Evolutionary conservation across 805 yeast genomes (phyloP).

Genomic region (Zygosaccharomyces siamensis): DNA sequence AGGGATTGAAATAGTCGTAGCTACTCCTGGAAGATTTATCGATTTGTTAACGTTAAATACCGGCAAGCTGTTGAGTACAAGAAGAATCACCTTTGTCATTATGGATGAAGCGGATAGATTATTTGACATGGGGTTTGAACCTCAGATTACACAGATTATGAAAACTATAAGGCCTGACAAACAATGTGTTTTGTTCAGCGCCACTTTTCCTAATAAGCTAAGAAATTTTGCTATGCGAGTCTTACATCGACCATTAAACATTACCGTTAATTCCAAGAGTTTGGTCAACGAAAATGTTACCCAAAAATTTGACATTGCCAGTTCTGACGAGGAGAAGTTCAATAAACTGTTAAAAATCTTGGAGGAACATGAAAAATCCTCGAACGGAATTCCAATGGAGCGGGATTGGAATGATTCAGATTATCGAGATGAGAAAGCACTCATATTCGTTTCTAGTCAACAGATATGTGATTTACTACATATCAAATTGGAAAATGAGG

Average conservation of each 20-base stretch:
- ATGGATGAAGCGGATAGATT: conserved; percentile 95
- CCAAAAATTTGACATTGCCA: conserved; percentile 63
- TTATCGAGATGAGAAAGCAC: conserved; percentile 44
- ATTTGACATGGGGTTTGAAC: conserved; percentile 97
- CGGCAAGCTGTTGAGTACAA: conserved; percentile 64
- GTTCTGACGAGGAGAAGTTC: conserved; percentile 52
- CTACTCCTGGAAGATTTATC: conserved; percentile 93
- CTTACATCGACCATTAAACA: conserved; percentile 61
- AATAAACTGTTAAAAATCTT: conserved; percentile 49
- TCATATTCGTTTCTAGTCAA: conserved; percentile 86
- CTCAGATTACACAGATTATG: conserved; percentile 81
- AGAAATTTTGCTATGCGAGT: conserved; percentile 67
- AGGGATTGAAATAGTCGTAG: conserved; percentile 77
- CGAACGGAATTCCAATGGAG: not conserved
- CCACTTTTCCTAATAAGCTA: conserved; percentile 83
- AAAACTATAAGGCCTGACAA: conserved; percentile 75
- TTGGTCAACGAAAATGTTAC: conserved; percentile 75
- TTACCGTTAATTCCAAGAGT: conserved; percentile 74
- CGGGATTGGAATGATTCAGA: conserved; percentile 27
- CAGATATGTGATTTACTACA: conserved; percentile 73
- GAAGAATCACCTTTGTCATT: conserved; percentile 73
- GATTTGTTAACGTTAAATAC: conserved; percentile 79
- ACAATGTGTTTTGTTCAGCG: conserved; percentile 88
- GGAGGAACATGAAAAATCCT: conserved; percentile 35
- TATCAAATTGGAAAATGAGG: conserved; percentile 44